Evolutionary conservation across 192 early-diverging fungal species (phyloP).

Genomic region (Helicostylum pulchrum): DNA sequence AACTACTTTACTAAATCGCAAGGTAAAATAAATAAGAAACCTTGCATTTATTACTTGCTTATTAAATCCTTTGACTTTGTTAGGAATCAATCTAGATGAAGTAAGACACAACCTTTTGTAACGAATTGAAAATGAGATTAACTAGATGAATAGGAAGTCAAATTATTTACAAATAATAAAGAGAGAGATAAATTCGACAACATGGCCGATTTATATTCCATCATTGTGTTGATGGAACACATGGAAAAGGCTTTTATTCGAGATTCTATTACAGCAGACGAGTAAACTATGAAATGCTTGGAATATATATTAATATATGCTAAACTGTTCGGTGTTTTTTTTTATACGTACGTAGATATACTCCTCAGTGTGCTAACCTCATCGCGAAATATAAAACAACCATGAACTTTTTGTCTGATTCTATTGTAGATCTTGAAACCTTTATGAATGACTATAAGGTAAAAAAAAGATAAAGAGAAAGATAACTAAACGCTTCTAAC

Average conservation of each 20-base stretch:
- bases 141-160: constrained; percentile 57
- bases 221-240: constrained; percentile 88
- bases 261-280: constrained; percentile 76
- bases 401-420: constrained; percentile 58
- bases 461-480: neutral
- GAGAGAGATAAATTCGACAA: constrained; percentile 92
- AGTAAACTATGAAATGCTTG: constrained; percentile 45
- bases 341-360: constrained; percentile 76
- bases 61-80: neutral
- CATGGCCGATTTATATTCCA: constrained; percentile 89
- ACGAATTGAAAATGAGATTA: neutral
- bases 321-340: neutral
- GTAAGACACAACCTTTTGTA: neutral
- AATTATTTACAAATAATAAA: constrained; percentile 74
- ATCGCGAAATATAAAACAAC: constrained; percentile 92
- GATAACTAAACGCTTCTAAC: neutral
- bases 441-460: constrained; percentile 84
- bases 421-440: constrained; percentile 61
- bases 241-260: constrained; percentile 91
- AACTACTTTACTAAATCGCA: constrained; percentile 9
- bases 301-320: neutral
- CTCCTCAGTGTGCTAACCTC: constrained; percentile 83
- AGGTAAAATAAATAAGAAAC: neutral
- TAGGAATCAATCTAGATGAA: constrained; percentile 26
- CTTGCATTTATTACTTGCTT: neutral